phyloP scores from a whole-genome alignment of 2,329 filamentous ascomycete species.

The Penicillium sp. region DNA sequence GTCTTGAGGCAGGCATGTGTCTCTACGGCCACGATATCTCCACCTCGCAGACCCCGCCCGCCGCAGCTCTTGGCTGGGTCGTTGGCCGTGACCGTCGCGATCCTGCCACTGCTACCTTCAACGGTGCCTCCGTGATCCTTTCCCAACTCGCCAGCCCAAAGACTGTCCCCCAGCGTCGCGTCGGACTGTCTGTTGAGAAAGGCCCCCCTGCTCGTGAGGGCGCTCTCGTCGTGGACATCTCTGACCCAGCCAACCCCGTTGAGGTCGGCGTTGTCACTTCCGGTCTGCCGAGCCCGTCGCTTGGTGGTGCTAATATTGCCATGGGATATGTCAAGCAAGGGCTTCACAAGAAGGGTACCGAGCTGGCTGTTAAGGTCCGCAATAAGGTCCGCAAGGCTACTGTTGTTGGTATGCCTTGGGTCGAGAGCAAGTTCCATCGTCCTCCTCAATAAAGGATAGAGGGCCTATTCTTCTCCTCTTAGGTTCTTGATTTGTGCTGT shows the following conservation, averaged over 20 bases:
- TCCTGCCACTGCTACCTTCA: constrained; percentile 64
- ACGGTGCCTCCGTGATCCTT: constrained; percentile 76
- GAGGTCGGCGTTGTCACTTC: constrained; percentile 79
- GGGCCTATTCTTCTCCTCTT: not conserved
- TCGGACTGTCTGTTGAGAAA: constrained; percentile 74
- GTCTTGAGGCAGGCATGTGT: constrained; percentile 97
- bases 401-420: constrained; percentile 86
- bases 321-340: constrained; percentile 90
- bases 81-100: constrained; percentile 74
- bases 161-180: constrained; percentile 67
- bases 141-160: constrained; percentile 64
- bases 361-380: constrained; percentile 73
- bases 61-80: constrained; percentile 71
- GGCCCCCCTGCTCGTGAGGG: constrained; percentile 90
- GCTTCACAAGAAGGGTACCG: constrained; percentile 78
- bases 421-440: constrained; percentile 71
- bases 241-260: constrained; percentile 50
- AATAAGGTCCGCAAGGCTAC: constrained; percentile 72
- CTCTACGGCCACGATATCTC: constrained; percentile 98
- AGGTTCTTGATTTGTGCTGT: not conserved
- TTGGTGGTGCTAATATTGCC: constrained; percentile 81
- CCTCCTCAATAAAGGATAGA: constrained; percentile 25
- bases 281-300: constrained; percentile 81
- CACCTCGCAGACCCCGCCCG: constrained; percentile 69
- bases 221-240: constrained; percentile 65